Evolutionary conservation across 2,329 filamentous ascomycete genomes (phyloP).

Genomic region (Geosmithia flava): DNA sequence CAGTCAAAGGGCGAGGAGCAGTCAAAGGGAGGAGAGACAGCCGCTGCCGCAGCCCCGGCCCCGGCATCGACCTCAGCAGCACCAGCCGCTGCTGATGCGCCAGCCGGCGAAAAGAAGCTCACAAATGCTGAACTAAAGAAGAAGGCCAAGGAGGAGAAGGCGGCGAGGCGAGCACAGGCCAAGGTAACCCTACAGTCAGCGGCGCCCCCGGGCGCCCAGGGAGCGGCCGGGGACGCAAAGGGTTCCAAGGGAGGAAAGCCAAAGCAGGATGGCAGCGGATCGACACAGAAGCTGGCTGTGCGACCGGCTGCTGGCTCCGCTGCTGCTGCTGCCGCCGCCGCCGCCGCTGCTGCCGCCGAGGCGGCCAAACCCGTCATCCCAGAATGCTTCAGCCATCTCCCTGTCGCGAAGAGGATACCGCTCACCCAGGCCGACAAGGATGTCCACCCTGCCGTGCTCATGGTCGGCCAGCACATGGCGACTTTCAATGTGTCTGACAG

Average conservation of each 20-base stretch:
- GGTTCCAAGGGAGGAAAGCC: slow-evolving; percentile 28
- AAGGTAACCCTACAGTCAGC: slow-evolving; percentile 40
- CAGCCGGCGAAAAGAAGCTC: slow-evolving; percentile 38
- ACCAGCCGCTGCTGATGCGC: slow-evolving; percentile 4
- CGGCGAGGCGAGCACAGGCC: slow-evolving; percentile 64
- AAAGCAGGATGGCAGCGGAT: slow-evolving; percentile 27
- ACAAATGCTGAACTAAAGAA: slow-evolving; percentile 77
- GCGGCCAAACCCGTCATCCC: slow-evolving; percentile 48
- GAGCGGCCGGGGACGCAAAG: slow-evolving; percentile 21
- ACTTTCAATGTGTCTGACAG: slow-evolving; percentile 83
- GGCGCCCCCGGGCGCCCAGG: slow-evolving; percentile 21
- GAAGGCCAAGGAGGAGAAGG: slow-evolving; percentile 82
- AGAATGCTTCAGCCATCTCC: slow-evolving; percentile 73
- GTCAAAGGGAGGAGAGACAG: slow-evolving; percentile 1
- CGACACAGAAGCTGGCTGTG: slow-evolving; percentile 17
- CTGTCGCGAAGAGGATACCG: slow-evolving; percentile 47
- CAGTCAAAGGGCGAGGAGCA: slow-evolving; percentile 13
- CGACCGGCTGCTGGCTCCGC: slow-evolving; percentile 18
- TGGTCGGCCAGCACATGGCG: slow-evolving; percentile 81
- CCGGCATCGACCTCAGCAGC: slow-evolving; percentile 3
- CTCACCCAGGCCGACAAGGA: slow-evolving; percentile 53
- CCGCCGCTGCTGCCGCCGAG: slow-evolving; percentile 29
- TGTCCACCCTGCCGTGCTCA: slow-evolving; percentile 77
- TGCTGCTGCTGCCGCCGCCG: slow-evolving; percentile 42
- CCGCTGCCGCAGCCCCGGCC: slow-evolving; percentile 1